Evolutionary conservation across 2,329 filamentous ascomycete genomes (phyloP).

Genomic region (Gliomastix tumulicola): DNA sequence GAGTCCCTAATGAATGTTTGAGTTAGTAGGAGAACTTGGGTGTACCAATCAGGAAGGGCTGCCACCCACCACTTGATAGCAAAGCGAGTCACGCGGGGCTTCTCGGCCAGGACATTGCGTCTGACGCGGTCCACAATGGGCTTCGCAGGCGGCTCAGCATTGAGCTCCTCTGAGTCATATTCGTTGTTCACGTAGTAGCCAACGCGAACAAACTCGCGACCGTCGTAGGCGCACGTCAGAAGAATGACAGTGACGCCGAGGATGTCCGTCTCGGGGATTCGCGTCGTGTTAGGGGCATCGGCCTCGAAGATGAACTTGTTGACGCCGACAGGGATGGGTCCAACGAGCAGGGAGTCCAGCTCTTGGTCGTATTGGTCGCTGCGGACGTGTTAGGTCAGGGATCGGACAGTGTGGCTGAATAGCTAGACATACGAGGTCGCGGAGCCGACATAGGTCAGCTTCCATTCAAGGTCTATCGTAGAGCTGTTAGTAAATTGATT

Average conservation of each 20-base stretch:
- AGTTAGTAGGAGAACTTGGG: background rate
- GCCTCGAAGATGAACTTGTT: slow-evolving; percentile 99
- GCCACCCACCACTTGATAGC: slow-evolving; percentile 99
- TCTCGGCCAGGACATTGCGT: slow-evolving; percentile 90
- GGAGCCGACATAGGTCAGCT: slow-evolving; percentile 96
- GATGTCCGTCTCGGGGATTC: slow-evolving; percentile 92
- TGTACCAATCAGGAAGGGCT: slow-evolving; percentile 18
- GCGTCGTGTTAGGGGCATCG: slow-evolving; percentile 80
- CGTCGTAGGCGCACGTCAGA: slow-evolving; percentile 92
- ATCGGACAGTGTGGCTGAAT: slow-evolving; percentile 9
- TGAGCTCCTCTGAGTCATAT: slow-evolving; percentile 87
- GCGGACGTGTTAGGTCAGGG: slow-evolving; percentile 8
- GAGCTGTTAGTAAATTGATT: slow-evolving; percentile 9
- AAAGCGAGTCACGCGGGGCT: slow-evolving; percentile 94
- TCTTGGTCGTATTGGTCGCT: slow-evolving; percentile 97
- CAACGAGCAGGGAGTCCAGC: slow-evolving; percentile 92
- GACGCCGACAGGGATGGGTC: slow-evolving; percentile 92
- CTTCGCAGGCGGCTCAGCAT: slow-evolving; percentile 83
- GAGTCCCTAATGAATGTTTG: slow-evolving; percentile 66
- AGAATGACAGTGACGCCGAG: slow-evolving; percentile 96
- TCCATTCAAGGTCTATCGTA: slow-evolving; percentile 90
- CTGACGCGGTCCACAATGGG: slow-evolving; percentile 87
- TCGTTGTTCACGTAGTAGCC: slow-evolving; percentile 99
- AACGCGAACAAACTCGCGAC: slow-evolving; percentile 92
- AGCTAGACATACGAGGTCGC: slow-evolving; percentile 87